phyloP scores from a whole-genome alignment of 805 yeast species.

The Myxozyma udenii region DNA sequence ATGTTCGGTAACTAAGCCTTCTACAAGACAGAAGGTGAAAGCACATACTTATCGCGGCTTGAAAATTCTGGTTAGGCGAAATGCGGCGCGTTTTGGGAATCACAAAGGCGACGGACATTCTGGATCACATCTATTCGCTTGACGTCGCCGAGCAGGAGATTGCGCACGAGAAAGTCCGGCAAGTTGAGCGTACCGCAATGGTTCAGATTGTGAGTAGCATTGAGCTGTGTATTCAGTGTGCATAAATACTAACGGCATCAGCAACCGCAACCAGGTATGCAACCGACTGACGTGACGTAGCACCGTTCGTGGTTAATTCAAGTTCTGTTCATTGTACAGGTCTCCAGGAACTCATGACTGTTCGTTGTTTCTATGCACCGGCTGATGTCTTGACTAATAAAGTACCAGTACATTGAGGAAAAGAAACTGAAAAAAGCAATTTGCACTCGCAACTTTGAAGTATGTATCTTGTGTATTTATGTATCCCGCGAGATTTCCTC shows the following conservation, averaged over 20 bases:
- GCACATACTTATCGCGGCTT: conserved; percentile 10
- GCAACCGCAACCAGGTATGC: conserved; percentile 39
- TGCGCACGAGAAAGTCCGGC: conserved; percentile 49
- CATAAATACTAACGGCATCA: conserved; percentile 1
- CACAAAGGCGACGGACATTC: conserved; percentile 48
- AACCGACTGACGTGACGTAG: not conserved
- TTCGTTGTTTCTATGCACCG: conserved; percentile 15
- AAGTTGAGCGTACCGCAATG: conserved; percentile 65
- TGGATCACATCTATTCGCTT: conserved; percentile 49
- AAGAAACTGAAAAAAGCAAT: conserved; percentile 49
- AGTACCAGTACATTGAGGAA: conserved; percentile 32
- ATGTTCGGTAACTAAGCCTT: conserved; percentile 43
- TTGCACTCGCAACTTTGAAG: conserved; percentile 58
- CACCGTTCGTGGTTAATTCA: not conserved
- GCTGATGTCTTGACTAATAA: not conserved
- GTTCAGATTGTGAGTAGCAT: conserved; percentile 41
- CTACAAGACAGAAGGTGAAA: not conserved
- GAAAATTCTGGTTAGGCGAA: conserved; percentile 37
- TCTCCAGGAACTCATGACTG: conserved; percentile 43
- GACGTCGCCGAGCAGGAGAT: conserved; percentile 41
- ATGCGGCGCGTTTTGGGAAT: conserved; percentile 62
- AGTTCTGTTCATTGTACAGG: conserved; percentile 40
- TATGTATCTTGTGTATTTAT: conserved; percentile 5
- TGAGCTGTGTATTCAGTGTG: not conserved
- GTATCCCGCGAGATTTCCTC: not conserved